Evolutionary conservation across 2,329 filamentous ascomycete genomes (phyloP), one percentile per base, ranked within the genome.

Genomic region (Colletotrichum sp.): DNA sequence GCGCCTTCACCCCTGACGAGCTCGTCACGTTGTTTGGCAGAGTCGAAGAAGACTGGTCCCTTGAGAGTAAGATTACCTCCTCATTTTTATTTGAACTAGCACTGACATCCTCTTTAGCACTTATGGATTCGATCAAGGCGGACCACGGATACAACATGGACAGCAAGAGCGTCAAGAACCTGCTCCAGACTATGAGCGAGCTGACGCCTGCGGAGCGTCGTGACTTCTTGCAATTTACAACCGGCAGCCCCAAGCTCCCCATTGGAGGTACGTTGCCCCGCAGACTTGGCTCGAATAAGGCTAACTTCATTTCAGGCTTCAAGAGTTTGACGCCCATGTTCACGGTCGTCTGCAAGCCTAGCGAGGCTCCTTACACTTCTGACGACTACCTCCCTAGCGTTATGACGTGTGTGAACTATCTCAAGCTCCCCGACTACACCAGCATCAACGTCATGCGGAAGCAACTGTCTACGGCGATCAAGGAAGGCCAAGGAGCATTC

Each of bases 401-500:
- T 84, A 99, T 99, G 98, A 99, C 98, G 13, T 99, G 98, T 84
- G 97, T 98, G 85, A 99, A 99, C 85, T 99, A 99, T 84, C 92
- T 99, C 81, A 99, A 99, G 86, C 90, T 99, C 82, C 97, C 97
- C 24, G 95, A 99, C 85, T 99, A 99, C 86, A 96, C 93, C 79
- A 92, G 88, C 79, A 87, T 98, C 77, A 91, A 95, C 3, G 90
- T 94, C 68, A 92, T 99, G 85, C 93, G 91, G 81, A 91, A 94
- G 83, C 95, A 95, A 84, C 89, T 99, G 70, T 92, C 91, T 78
- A 94, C 93, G 78, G 98, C 97, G 30, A 98, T 98, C 83, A 95
- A 93, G 84, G 98, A 99, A 87, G 97, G 97, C 28, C 97, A 99
- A 84, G 97, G 97, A 34, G 97, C 98, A 76, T 99, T 99, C 91